These are phyloP conservation scores for Pyrenophora tritici-repentis DNA, from an alignment of 2,329 filamentous ascomycete species.

Conservation along the genomic window DNA sequence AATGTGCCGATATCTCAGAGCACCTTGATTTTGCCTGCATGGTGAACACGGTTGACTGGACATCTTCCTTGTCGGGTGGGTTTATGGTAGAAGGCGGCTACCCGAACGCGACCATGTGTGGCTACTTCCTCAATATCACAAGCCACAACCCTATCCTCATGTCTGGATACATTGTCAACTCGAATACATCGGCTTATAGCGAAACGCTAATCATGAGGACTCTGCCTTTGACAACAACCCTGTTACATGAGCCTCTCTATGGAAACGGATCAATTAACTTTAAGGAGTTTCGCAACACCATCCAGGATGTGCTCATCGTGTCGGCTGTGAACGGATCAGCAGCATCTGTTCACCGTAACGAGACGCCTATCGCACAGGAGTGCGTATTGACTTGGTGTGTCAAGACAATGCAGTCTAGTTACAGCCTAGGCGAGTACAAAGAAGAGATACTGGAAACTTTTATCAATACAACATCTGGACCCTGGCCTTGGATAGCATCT, in stretches of 20 bases:
- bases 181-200: neutral
- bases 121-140: slow-evolving; percentile 32
- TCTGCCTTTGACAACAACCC: slow-evolving; percentile 13
- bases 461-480: neutral
- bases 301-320: slow-evolving; percentile 14
- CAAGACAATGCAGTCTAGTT: slow-evolving; percentile 27
- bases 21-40: slow-evolving; percentile 20
- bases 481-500: neutral
- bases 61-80: neutral
- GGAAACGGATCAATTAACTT: slow-evolving; percentile 24
- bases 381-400: slow-evolving; percentile 38
- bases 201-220: slow-evolving; percentile 19
- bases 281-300: slow-evolving; percentile 14
- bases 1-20: slow-evolving; percentile 23
- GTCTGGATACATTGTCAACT: slow-evolving; percentile 25
- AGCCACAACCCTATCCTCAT: slow-evolving; percentile 19
- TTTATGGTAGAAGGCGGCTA: neutral
- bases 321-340: slow-evolving; percentile 1
- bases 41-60: slow-evolving; percentile 24
- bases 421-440: neutral
- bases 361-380: slow-evolving; percentile 21
- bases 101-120: slow-evolving; percentile 32
- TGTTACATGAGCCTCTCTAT: slow-evolving; percentile 1
- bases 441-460: neutral
- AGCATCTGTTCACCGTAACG: slow-evolving; percentile 12